These are phyloP conservation scores for Pythium apleroticum DNA, from an alignment of 352 stramenopile genomes.

Conservation along the genomic window DNA sequence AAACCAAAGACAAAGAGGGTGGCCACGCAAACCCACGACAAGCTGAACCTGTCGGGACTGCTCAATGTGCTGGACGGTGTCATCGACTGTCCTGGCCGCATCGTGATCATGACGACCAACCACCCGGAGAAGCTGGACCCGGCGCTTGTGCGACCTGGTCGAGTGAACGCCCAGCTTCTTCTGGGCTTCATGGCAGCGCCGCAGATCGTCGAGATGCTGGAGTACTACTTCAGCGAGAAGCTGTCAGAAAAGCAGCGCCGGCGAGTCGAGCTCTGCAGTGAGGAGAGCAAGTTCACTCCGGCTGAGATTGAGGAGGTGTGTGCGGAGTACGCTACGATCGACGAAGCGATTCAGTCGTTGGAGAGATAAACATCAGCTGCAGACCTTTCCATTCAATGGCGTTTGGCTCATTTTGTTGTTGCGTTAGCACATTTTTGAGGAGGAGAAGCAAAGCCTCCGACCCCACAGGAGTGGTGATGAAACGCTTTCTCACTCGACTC, in stretches of 20 bases:
- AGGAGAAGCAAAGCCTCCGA: too few species aligned
- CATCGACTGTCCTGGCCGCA: constrained; percentile 85
- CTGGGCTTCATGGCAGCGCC: constrained; percentile 56
- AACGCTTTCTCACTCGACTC: too few species aligned
- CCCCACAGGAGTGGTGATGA: too few species aligned
- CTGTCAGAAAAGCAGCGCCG: constrained; percentile 30
- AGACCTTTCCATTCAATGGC: too few species aligned
- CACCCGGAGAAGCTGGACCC: constrained; percentile 92
- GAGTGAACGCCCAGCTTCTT: constrained; percentile 88
- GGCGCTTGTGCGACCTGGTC: constrained; percentile 87
- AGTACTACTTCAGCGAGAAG: constrained; percentile 59
- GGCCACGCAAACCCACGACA: constrained; percentile 19
- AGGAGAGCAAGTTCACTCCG: constrained; percentile 22
- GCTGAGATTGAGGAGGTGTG: constrained; percentile 59
- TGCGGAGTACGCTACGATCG: constrained; percentile 35
- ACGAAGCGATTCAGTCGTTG: constrained; percentile 2
- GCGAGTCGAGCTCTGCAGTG: constrained; percentile 6
- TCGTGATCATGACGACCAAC: constrained; percentile 94
- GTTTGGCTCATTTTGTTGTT: too few species aligned
- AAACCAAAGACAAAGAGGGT: constrained; percentile 21
- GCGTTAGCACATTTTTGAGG: too few species aligned
- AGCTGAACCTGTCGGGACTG: constrained; percentile 82
- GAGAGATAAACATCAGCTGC: too few species aligned
- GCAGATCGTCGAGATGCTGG: constrained; percentile 60
- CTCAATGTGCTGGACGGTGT: constrained; percentile 92